Conservation (phyloP, 192 early-diverging fungal species). For the Linnemannia zychae region DNA sequence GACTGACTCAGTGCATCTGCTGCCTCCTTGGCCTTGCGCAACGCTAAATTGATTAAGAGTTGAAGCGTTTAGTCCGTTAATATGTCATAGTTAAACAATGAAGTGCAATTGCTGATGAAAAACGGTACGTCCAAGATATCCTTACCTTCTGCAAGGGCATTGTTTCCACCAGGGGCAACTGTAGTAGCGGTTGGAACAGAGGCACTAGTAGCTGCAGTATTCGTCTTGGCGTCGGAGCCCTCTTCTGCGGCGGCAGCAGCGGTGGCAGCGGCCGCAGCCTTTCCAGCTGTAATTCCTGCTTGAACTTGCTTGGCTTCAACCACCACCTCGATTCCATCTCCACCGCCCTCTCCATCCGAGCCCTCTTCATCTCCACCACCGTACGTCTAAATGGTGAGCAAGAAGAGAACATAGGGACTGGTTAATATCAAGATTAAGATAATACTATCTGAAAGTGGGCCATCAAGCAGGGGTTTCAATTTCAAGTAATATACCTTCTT, state of each 20-base stretch:
- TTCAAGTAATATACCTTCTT: slow-evolving; percentile 75
- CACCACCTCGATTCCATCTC: slow-evolving; percentile 57
- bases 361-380: slow-evolving; percentile 81
- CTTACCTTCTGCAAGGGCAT: slow-evolving; percentile 31
- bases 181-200: neutral
- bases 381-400: slow-evolving; percentile 62
- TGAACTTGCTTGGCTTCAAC: slow-evolving; percentile 59
- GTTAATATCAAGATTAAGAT: neutral
- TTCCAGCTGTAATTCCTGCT: slow-evolving; percentile 54
- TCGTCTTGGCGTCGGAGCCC: slow-evolving; percentile 21
- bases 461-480: neutral
- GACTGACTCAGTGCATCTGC: slow-evolving; percentile 32
- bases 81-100: neutral
- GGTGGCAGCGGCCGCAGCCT: slow-evolving; percentile 53
- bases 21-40: slow-evolving; percentile 52
- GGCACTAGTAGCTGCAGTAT: neutral
- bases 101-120: neutral
- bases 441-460: neutral
- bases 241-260: slow-evolving; percentile 33
- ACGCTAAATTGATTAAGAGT: slow-evolving; percentile 9
- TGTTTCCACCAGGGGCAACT: slow-evolving; percentile 7
- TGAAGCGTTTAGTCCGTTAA: neutral
- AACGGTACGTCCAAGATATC: neutral
- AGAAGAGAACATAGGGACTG: slow-evolving; percentile 16
- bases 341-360: slow-evolving; percentile 75